Evolutionary conservation across 108 stramenopile genomes (phyloP).

Genomic region (Discostella pseudostelligera): DNA sequence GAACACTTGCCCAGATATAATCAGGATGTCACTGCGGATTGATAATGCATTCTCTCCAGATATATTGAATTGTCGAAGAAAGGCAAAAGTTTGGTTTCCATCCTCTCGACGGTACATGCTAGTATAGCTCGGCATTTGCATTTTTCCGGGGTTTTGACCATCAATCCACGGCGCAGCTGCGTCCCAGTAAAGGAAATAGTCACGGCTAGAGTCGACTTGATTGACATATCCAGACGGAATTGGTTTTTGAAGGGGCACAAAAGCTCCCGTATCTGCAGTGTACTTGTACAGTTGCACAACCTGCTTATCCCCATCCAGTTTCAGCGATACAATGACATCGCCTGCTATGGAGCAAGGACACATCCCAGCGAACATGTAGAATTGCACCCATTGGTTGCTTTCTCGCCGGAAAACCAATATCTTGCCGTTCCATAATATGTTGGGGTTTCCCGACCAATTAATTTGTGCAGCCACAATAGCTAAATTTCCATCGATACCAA

Average conservation of each 20-base stretch:
- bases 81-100: neutral
- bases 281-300: neutral
- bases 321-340: neutral
- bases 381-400: neutral
- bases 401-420: neutral
- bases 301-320: neutral
- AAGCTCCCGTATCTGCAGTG: neutral
- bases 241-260: neutral
- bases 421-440: no score
- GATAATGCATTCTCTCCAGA: neutral
- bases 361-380: neutral
- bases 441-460: neutral
- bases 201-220: neutral
- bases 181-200: neutral
- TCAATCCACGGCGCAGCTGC: neutral
- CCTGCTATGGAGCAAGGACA: neutral
- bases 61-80: neutral
- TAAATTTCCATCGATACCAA: neutral
- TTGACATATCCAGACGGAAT: neutral
- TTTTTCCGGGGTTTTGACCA: neutral
- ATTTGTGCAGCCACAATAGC: neutral
- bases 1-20: neutral
- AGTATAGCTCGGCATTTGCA: no score
- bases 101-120: neutral
- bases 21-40: neutral